These are phyloP conservation scores for Ogataea nonfermentans DNA, from an alignment of 805 yeast genomes.

Conservation along the genomic window DNA sequence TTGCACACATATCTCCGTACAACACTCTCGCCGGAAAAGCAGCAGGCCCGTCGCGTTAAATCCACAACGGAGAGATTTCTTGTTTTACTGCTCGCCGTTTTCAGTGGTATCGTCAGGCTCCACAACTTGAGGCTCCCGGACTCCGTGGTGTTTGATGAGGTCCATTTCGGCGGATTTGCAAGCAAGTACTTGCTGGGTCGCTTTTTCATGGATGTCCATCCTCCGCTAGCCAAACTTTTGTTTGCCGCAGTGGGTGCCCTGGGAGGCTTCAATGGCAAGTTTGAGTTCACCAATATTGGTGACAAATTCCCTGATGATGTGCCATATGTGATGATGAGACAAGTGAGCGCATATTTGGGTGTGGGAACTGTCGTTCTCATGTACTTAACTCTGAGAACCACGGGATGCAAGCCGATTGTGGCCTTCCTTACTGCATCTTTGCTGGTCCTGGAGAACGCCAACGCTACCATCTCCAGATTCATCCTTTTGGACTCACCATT, in stretches of 20 bases:
- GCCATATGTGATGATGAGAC: constrained; percentile 71
- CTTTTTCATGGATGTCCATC: constrained; percentile 85
- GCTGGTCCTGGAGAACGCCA: constrained; percentile 65
- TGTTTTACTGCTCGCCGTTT: constrained; percentile 38
- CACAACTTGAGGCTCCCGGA: constrained; percentile 62
- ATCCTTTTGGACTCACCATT: constrained; percentile 75
- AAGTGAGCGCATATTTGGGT: constrained; percentile 66
- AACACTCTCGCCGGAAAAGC: constrained; percentile 42
- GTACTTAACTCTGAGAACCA: constrained; percentile 66
- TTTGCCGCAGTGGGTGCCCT: constrained; percentile 67
- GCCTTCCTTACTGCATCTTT: constrained; percentile 56
- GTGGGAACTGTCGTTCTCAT: constrained; percentile 61
- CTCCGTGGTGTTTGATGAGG: constrained; percentile 95
- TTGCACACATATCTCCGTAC: constrained; percentile 54
- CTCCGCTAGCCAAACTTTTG: constrained; percentile 80
- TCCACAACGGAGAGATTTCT: constrained; percentile 39
- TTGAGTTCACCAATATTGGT: constrained; percentile 66
- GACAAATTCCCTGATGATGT: constrained; percentile 53
- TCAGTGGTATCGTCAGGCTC: constrained; percentile 61
- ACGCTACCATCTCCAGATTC: constrained; percentile 69
- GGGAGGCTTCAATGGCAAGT: constrained; percentile 72
- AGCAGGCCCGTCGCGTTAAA: constrained; percentile 41
- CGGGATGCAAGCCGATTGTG: constrained; percentile 67
- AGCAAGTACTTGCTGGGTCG: constrained; percentile 73
- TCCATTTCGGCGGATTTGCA: constrained; percentile 98